Evolutionary conservation across 441 rosid genomes (phyloP), one percentile per base, ranked within the genome.

Genomic region (Theobroma grandiflorum): DNA sequence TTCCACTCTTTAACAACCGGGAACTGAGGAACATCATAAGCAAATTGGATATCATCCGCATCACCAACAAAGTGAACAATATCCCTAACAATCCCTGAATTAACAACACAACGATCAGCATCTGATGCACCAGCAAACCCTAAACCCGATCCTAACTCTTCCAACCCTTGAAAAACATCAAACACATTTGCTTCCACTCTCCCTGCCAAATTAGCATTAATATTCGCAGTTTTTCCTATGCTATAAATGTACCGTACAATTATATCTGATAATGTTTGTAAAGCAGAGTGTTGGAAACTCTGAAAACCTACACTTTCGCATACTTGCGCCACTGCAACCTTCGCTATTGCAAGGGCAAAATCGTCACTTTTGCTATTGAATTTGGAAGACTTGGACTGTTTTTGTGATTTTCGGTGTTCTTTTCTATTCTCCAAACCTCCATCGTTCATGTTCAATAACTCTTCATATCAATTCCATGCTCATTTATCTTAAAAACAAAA

Each of bases 401-500:
- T 78, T 84, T 15, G 75, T 53, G 7, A 35, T 35, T 85, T 85
- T 84, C 83, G 93, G 74, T 78, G 86, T 76, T 89, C 83, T 82
- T 86, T 88, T 84, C 87, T 91, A 84, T 88, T 92, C 91, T 92
- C 92, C 88, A 90, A 86, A 61, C 92, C 95, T 85, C 98, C 97
- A 96, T 93, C 86, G 89, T 85, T 96, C 99, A 96, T 96, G 84
- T 93, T 96, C 97, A 86, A 89, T 85, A 86, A 52, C 33, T 72
- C 84, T 84, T 86, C 87, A 87, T 86, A 90, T 91, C 94, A 89
- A 90, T 91, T 90, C 20, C 72, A 10, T 5, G 12, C 43, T 67
- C 52, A 67, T 11, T 42, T 42, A 67, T 67, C 55, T 22, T 49
- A 4, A 15, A 15, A 53, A 14, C 20, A 31, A 47, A 8, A 45